Percentiles rank a stretch among this genome's conserved stretches.
These are phyloP conservation scores for Penicillium concentricum DNA, from an alignment of 2,329 filamentous ascomycete species.

Conservation along the genomic window DNA sequence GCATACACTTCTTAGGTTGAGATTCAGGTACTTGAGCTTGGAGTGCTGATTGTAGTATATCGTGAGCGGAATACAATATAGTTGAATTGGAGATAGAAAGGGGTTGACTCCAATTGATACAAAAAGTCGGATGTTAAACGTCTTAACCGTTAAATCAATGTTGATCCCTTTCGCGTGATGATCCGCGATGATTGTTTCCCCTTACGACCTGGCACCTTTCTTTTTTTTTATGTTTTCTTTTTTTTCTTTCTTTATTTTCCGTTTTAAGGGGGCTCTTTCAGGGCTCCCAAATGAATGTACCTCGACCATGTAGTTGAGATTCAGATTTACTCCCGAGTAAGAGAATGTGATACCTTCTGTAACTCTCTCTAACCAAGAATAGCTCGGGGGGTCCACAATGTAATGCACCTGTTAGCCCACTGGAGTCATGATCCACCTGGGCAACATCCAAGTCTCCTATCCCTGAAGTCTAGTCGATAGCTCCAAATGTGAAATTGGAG, in stretches of 20 bases:
- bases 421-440: slow-evolving; percentile 18
- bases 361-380: slow-evolving; percentile 14
- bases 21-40: not conserved
- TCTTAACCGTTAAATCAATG: slow-evolving; percentile 1
- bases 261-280: not conserved
- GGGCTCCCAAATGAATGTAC: not conserved
- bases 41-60: not conserved
- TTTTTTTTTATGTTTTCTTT: not conserved
- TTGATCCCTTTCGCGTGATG: not conserved
- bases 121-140: not conserved
- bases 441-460: slow-evolving; percentile 15
- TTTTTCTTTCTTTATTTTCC: not conserved
- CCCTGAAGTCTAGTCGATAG: slow-evolving; percentile 19
- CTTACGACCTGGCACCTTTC: not conserved
- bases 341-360: slow-evolving; percentile 11
- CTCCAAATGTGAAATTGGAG: slow-evolving; percentile 24
- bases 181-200: not conserved
- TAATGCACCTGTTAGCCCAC: slow-evolving; percentile 10
- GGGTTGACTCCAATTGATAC: not conserved
- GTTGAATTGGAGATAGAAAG: not conserved
- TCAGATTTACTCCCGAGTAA: not conserved
- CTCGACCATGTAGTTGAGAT: not conserved
- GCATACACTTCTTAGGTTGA: slow-evolving; percentile 2
- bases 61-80: not conserved
- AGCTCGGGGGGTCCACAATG: slow-evolving; percentile 15